These are phyloP conservation scores for Ilyonectria mors-panacis DNA, from an alignment of 2,329 filamentous ascomycete species.

Conservation along the genomic window DNA sequence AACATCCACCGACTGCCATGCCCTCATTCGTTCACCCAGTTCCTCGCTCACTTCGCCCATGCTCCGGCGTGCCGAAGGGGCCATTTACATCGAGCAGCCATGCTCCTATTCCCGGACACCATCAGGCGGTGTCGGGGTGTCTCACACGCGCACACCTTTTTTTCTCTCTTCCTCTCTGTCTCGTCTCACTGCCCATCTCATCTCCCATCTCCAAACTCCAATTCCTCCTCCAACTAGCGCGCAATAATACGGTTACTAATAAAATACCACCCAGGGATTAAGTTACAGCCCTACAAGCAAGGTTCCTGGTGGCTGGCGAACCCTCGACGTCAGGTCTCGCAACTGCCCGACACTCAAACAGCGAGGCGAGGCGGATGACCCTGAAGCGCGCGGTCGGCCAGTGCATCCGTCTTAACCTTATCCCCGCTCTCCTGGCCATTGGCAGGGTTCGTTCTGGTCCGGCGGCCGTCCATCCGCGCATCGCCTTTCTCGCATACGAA, in stretches of 20 bases:
- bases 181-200: background rate
- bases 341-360: background rate
- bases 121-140: conserved; percentile 12
- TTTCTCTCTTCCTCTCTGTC: background rate
- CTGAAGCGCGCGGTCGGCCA: conserved; percentile 17
- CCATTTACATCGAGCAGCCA: background rate
- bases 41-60: background rate
- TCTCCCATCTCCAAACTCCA: background rate
- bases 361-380: conserved; percentile 13
- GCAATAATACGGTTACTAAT: background rate
- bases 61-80: background rate
- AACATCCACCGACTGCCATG: conserved; percentile 1
- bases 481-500: background rate
- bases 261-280: background rate
- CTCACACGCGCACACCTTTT: conserved; percentile 4
- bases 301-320: conserved; percentile 8
- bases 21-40: background rate
- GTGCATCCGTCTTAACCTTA: conserved; percentile 27
- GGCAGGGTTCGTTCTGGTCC: background rate
- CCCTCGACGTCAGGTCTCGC: conserved; percentile 15
- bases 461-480: background rate
- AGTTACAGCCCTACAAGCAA: conserved; percentile 21
- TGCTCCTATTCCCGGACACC: background rate
- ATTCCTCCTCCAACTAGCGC: background rate
- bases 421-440: conserved; percentile 14